Evolutionary conservation across 106 monocot species (phyloP).

Genomic region (Iris macrosiphon): DNA sequence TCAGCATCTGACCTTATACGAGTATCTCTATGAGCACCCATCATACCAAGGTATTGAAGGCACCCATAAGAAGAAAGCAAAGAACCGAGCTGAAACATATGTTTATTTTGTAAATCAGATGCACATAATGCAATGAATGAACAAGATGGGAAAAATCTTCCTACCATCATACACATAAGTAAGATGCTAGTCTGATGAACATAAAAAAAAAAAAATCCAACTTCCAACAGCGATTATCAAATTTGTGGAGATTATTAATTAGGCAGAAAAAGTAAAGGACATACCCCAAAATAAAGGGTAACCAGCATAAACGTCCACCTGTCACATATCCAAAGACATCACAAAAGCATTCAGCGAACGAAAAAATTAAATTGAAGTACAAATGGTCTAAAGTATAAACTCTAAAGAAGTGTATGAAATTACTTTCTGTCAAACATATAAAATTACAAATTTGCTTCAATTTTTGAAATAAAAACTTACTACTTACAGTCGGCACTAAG

Average conservation of each 20-base stretch:
- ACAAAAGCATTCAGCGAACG: neutral
- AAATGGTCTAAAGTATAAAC: too few relatives aligned
- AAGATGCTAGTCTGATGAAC: too few relatives aligned
- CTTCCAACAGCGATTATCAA: too few relatives aligned
- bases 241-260: too few relatives aligned
- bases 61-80: constrained; percentile 81
- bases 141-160: neutral
- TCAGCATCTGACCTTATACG: constrained; percentile 40
- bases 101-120: neutral
- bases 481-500: too few relatives aligned
- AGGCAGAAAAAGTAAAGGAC: constrained; percentile 16
- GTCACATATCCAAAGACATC: constrained; percentile 11
- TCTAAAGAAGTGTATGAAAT: too few relatives aligned
- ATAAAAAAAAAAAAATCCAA: too few relatives aligned
- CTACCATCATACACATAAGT: too few relatives aligned
- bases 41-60: constrained; percentile 35
- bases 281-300: constrained; percentile 93
- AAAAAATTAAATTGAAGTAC: too few relatives aligned
- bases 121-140: neutral
- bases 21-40: constrained; percentile 13
- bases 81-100: constrained; percentile 60
- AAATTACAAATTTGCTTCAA: too few relatives aligned
- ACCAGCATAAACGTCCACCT: constrained; percentile 96
- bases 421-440: too few relatives aligned
- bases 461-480: too few relatives aligned